These are phyloP conservation scores for Syzygium oleosum DNA, from an alignment of 345 rosid species.

Conservation along the genomic window DNA sequence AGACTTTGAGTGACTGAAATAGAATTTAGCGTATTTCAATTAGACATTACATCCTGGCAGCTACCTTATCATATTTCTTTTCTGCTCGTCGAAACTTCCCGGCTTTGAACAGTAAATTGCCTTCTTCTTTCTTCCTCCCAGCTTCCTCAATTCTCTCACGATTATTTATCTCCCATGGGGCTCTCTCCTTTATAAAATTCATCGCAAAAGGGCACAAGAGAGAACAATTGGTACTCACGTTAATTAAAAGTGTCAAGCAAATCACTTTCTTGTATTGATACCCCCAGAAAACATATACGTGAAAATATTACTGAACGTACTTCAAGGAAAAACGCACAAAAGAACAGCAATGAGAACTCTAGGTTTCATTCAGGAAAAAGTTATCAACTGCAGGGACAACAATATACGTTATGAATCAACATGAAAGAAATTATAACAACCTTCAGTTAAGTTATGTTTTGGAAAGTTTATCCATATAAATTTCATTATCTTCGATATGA, in stretches of 20 bases:
- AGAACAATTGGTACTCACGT: background rate
- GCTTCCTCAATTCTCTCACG: slow-evolving; percentile 12
- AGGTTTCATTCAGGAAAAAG: background rate
- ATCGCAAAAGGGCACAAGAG: background rate
- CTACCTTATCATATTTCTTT: slow-evolving; percentile 12
- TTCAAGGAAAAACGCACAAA: background rate
- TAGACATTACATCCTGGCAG: background rate
- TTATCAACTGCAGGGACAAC: background rate
- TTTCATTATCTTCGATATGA: background rate
- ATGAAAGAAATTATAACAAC: background rate
- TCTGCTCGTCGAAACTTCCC: slow-evolving; percentile 6
- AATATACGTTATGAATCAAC: background rate
- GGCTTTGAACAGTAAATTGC: slow-evolving; percentile 9
- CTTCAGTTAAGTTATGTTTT: background rate
- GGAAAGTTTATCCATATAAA: background rate
- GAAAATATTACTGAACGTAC: background rate
- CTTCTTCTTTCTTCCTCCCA: slow-evolving; percentile 13
- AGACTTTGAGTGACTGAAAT: background rate
- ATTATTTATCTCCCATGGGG: slow-evolving; percentile 11
- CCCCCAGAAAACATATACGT: background rate
- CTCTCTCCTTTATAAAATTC: slow-evolving; percentile 4
- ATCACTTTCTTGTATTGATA: background rate
- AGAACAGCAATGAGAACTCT: background rate
- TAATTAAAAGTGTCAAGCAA: background rate
- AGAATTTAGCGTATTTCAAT: background rate